phyloP scores from a whole-genome alignment of 2,329 filamentous ascomycete genomes.

The Paramyrothecium sp. region DNA sequence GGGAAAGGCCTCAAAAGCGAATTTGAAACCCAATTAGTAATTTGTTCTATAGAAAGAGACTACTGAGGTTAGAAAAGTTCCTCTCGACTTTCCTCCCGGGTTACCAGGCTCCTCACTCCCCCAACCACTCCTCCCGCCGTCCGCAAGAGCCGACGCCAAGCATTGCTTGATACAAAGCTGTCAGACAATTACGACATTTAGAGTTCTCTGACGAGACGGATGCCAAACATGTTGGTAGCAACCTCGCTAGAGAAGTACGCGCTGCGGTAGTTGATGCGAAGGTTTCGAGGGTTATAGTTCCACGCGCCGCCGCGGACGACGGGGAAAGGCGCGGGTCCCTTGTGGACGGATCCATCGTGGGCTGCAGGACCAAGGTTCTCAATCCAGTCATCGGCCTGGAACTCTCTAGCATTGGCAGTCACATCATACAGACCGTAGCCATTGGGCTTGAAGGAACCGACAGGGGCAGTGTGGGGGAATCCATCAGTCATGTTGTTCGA shows the following conservation, averaged over 20 bases:
- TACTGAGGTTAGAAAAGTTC: no score
- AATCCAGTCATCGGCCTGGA: conserved; percentile 8
- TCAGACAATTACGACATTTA: not conserved
- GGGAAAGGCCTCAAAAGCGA: no score
- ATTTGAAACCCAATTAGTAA: no score
- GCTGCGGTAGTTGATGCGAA: conserved; percentile 11
- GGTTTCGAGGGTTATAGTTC: conserved; percentile 9
- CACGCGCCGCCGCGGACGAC: conserved; percentile 10
- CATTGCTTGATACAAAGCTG: no score
- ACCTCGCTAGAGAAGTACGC: conserved; percentile 9
- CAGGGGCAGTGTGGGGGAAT: conserved; percentile 9
- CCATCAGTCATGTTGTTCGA: conserved; percentile 4
- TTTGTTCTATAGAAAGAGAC: no score
- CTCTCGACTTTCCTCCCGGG: no score
- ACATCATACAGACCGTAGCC: conserved; percentile 11
- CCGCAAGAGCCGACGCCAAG: no score
- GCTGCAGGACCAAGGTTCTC: not conserved
- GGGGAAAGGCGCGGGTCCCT: conserved; percentile 7
- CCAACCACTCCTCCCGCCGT: no score
- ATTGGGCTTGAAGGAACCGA: conserved; percentile 10
- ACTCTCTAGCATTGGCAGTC: conserved; percentile 11
- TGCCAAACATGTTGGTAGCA: not conserved
- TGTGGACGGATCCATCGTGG: conserved; percentile 7
- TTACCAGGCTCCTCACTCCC: no score
- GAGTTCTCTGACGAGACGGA: not conserved